phyloP scores from a whole-genome alignment of 2,329 filamentous ascomycete genomes.

The Neurospora crassa region DNA sequence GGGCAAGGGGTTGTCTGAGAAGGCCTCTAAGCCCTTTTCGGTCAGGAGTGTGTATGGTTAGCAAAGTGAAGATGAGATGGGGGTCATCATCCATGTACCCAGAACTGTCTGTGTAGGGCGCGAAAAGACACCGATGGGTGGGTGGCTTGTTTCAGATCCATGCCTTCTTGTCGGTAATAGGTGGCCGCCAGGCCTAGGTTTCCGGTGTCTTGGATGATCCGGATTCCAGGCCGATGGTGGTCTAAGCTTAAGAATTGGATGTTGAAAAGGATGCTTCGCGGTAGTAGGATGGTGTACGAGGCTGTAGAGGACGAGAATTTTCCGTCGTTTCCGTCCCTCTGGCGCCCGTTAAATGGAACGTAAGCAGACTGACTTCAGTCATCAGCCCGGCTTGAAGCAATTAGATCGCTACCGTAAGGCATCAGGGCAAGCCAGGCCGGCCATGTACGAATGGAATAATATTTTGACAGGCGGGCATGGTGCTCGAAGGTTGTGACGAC shows the following conservation, averaged over 20 bases:
- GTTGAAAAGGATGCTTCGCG: not conserved
- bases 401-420: not conserved
- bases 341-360: not conserved
- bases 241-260: not conserved
- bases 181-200: slow-evolving; percentile 20
- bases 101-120: not conserved
- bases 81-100: not conserved
- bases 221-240: slow-evolving; percentile 6
- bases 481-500: not conserved
- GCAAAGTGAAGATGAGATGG: not conserved
- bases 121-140: slow-evolving; percentile 22
- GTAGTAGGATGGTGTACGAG: not conserved
- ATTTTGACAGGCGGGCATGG: not conserved
- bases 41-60: not conserved
- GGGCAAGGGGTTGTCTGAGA: not conserved
- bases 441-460: not conserved
- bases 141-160: slow-evolving; percentile 29
- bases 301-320: not conserved
- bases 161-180: slow-evolving; percentile 17
- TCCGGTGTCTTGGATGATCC: slow-evolving; percentile 1
- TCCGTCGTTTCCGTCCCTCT: not conserved
- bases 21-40: not conserved
- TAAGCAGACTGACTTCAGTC: not conserved
- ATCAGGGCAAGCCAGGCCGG: not conserved
- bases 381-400: not conserved